phyloP scores from a whole-genome alignment of 73 alveolate species.

The Effrenium voratum region DNA sequence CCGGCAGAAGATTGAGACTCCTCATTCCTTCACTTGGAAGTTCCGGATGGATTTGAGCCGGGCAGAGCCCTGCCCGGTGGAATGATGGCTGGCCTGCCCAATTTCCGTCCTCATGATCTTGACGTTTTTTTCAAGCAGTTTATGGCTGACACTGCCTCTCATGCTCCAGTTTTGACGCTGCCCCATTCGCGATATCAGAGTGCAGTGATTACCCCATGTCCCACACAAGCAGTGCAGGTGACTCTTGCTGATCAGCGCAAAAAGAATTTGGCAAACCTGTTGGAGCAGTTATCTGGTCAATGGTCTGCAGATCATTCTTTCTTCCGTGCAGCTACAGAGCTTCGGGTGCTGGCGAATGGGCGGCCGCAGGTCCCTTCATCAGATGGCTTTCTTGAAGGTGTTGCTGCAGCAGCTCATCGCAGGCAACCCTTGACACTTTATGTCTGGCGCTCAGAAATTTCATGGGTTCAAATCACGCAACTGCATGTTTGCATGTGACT shows the following conservation, averaged over 20 bases:
- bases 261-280: neutral
- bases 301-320: neutral
- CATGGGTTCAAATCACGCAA: too few species aligned
- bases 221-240: neutral
- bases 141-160: neutral
- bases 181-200: neutral
- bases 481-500: too few species aligned
- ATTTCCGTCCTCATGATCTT: neutral
- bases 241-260: neutral
- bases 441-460: too few species aligned
- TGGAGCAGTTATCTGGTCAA: neutral
- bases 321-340: neutral
- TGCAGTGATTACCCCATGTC: neutral
- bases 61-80: neutral
- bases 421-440: too few species aligned
- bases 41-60: neutral
- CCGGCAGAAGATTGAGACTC: neutral
- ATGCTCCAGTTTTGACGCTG: neutral
- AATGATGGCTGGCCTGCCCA: too few species aligned
- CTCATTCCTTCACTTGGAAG: neutral
- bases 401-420: neutral
- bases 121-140: neutral
- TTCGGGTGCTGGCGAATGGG: neutral
- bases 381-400: neutral
- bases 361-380: neutral